A percentile compares a stretch with the other conserved stretches of the same genome.
phyloP scores from a whole-genome alignment of 2,329 filamentous ascomycete genomes.

The Metarhizium guizhouense region DNA sequence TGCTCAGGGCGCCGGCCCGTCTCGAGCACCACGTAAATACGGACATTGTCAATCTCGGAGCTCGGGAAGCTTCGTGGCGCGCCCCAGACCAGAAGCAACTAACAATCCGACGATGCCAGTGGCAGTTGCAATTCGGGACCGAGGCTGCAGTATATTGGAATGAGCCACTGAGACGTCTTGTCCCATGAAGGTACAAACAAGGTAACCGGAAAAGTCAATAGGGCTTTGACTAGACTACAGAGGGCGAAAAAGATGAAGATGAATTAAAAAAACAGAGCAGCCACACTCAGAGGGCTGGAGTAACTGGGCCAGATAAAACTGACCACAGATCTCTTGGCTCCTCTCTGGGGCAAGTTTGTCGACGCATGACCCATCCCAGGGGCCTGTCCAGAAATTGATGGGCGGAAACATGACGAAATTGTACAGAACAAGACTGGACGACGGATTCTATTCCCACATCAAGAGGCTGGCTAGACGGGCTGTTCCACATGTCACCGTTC shows the following conservation, averaged over 20 bases:
- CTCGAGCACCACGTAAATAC: slow-evolving; percentile 45
- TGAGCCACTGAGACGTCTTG: background rate
- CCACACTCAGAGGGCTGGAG: background rate
- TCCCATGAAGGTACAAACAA: no score
- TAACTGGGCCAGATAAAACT: background rate
- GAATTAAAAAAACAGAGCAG: background rate
- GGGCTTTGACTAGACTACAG: background rate
- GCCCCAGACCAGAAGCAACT: background rate
- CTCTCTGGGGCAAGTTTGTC: no score
- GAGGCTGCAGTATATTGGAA: background rate
- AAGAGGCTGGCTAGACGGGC: background rate
- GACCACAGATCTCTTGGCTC: background rate
- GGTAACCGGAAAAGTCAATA: background rate
- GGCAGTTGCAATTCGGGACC: background rate
- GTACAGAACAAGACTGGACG: no score
- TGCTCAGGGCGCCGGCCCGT: slow-evolving; percentile 45
- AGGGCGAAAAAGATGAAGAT: background rate
- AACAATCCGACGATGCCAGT: background rate
- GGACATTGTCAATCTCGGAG: slow-evolving; percentile 30
- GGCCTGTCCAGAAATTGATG: no score
- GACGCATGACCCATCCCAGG: no score
- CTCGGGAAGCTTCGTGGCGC: background rate
- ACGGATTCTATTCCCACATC: no score
- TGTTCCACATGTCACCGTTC: background rate
- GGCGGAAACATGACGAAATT: no score